Conservation (phyloP, 176 grass and related monocot species). For the Microstegium vimineum region DNA sequence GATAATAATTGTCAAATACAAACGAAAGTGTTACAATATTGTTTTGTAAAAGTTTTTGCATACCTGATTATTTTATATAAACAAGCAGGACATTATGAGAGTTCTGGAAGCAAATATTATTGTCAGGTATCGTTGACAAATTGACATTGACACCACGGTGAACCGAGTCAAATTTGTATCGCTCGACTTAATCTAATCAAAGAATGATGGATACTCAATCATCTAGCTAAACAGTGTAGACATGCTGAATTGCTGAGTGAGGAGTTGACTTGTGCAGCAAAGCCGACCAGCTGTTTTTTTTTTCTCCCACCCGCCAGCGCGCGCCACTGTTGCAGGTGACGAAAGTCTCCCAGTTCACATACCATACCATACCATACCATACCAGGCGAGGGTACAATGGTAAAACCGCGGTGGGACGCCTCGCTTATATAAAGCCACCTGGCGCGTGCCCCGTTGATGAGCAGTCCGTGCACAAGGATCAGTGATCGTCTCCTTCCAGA, state of each 20-base stretch:
- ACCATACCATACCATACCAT: background rate
- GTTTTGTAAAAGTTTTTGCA: too few relatives aligned
- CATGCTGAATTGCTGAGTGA: background rate
- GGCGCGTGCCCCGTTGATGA: too few relatives aligned
- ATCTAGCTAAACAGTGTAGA: background rate
- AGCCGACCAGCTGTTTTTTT: background rate
- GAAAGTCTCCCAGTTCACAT: background rate
- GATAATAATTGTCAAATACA: too few relatives aligned
- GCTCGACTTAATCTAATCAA: background rate
- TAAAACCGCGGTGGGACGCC: background rate
- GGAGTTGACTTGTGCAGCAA: background rate
- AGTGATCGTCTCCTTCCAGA: background rate
- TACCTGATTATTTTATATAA: background rate
- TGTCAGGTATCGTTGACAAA: background rate
- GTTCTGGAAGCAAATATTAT: background rate
- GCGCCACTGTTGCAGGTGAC: background rate
- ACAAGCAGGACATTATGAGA: too few relatives aligned
- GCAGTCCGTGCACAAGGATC: background rate
- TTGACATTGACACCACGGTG: background rate
- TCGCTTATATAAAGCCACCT: slow-evolving; percentile 34
- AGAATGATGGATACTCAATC: background rate
- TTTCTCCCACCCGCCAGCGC: too few relatives aligned
- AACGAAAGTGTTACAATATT: too few relatives aligned
- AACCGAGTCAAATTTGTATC: slow-evolving; percentile 10
- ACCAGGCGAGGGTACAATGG: background rate